A percentile compares a stretch with the other conserved stretches of the same genome.
These are phyloP conservation scores for Ichthyophthirius multifiliis DNA, from an alignment of 169 alveolate species.

Conservation along the genomic window DNA sequence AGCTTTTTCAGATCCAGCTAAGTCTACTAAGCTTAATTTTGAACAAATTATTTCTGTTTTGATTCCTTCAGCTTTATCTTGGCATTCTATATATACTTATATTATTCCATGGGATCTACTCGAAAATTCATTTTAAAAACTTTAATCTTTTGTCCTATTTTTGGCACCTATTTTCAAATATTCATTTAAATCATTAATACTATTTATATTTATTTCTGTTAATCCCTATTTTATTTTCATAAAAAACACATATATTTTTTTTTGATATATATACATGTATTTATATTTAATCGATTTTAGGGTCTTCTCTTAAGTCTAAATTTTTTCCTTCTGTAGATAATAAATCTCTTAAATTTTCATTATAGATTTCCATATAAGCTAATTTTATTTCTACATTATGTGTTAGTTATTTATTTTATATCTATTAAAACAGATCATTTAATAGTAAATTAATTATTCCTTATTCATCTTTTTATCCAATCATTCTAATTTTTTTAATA, in stretches of 20 bases:
- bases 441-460: slow-evolving; percentile 92
- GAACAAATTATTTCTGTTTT: slow-evolving; percentile 63
- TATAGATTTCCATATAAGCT: slow-evolving; percentile 90
- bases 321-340: slow-evolving; percentile 71
- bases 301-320: slow-evolving; percentile 93
- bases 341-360: slow-evolving; percentile 91
- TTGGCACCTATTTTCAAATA: slow-evolving; percentile 86
- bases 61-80: slow-evolving; percentile 65
- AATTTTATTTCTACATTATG: slow-evolving; percentile 69
- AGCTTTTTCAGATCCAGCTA: slow-evolving; percentile 94
- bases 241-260: background rate
- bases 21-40: slow-evolving; percentile 26
- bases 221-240: slow-evolving; percentile 74
- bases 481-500: slow-evolving; percentile 68
- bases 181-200: slow-evolving; percentile 85
- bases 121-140: slow-evolving; percentile 90
- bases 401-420: slow-evolving; percentile 45
- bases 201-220: slow-evolving; percentile 69
- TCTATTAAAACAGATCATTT: slow-evolving; percentile 80
- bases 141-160: slow-evolving; percentile 90
- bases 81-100: slow-evolving; percentile 74
- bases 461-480: slow-evolving; percentile 90
- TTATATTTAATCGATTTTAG: slow-evolving; percentile 81
- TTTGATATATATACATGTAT: background rate
- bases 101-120: slow-evolving; percentile 89